Base-by-base conservation (phyloP, 306 rosid species). In the Biancaea sappan region DNA sequence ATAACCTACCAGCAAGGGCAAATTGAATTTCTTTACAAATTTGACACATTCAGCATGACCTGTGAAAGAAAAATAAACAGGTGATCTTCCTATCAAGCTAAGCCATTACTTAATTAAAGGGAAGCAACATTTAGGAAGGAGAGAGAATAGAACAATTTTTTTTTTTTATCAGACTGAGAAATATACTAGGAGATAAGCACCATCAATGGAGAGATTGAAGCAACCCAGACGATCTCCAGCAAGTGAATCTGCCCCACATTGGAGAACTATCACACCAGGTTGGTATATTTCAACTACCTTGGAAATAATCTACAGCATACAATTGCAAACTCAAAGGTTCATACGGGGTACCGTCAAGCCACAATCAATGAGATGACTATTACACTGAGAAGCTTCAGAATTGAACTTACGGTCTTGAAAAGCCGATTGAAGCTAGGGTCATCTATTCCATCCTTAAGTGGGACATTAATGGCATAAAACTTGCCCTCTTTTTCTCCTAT, bases 191-290 rank as follows among this genome's bases (percentile, higher is more conserved):
- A 84, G 80, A 81, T 56, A 86, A 82, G 82, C 89, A 94, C 99
- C 99, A 88, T 94, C 99, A 87, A 94, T 92, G 80, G 99, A 94
- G 82, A 94, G 99, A 87, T 94, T 94, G 95, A 94, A 94, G 93
- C 99, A 94, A 81, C 99, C 99, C 86, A 94, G 83, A 80, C 99
- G 97, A 75, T 94, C 99, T 66, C 97, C 97, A 74, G 99, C 97
- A 75, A 94, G 93, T 0, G 99, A 94, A 87, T 94, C 99, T 32
- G 99, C 99, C 82, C 99, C 99, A 82, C 99, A 94, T 73, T 94
- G 99, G 71, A 94, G 99, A 86, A 94, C 97, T 83, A 94, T 90
- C 28, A 59, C 97, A 50, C 99, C 97, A 31, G 99, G 99, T 77
- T 62, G 90, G 83, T 94, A 94, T 76, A 85, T 94, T 87, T 92